Conservation (phyloP, 805 yeast genomes). For the Isabelozyma rhagii region DNA sequence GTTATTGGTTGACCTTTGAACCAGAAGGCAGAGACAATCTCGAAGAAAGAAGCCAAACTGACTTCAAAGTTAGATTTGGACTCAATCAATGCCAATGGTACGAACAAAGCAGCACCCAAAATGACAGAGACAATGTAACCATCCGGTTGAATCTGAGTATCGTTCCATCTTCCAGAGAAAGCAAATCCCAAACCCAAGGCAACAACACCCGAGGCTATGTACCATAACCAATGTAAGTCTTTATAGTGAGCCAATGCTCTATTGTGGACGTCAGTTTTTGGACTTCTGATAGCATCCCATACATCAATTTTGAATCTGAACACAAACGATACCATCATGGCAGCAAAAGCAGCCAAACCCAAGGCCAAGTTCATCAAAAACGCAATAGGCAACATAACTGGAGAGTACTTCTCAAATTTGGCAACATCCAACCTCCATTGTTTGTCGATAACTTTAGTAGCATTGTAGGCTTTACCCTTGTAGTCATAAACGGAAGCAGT, state of each 20-base stretch:
- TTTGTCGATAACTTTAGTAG: constrained; percentile 10
- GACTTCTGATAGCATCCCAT: constrained; percentile 2
- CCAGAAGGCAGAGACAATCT: constrained; percentile 10
- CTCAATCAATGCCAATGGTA: constrained; percentile 9
- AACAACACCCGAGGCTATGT: constrained; percentile 1
- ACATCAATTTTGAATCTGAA: constrained; percentile 7
- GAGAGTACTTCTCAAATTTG: constrained; percentile 10
- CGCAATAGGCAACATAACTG: constrained; percentile 10
- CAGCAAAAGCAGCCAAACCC: constrained; percentile 9
- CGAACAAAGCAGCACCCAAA: constrained; percentile 4
- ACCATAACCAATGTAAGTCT: constrained; percentile 4
- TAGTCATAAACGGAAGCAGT: constrained; percentile 12
- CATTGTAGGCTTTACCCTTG: constrained; percentile 9
- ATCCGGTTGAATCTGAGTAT: constrained; percentile 4
- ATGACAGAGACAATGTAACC: constrained; percentile 9
- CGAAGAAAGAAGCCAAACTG: constrained; percentile 6
- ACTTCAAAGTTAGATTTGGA: constrained; percentile 4
- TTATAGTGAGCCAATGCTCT: constrained; percentile 4
- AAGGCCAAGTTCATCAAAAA: constrained; percentile 9
- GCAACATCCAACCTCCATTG: constrained; percentile 10
- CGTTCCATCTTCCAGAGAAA: constrained; percentile 5
- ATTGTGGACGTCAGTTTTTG: constrained; percentile 5
- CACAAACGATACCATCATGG: constrained; percentile 6
- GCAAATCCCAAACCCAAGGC: constrained; percentile 9
- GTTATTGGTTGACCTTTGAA: constrained; percentile 7